Evolutionary conservation across 2,329 filamentous ascomycete genomes (phyloP).

Genomic region (Colletotrichum gloeosporioides): DNA sequence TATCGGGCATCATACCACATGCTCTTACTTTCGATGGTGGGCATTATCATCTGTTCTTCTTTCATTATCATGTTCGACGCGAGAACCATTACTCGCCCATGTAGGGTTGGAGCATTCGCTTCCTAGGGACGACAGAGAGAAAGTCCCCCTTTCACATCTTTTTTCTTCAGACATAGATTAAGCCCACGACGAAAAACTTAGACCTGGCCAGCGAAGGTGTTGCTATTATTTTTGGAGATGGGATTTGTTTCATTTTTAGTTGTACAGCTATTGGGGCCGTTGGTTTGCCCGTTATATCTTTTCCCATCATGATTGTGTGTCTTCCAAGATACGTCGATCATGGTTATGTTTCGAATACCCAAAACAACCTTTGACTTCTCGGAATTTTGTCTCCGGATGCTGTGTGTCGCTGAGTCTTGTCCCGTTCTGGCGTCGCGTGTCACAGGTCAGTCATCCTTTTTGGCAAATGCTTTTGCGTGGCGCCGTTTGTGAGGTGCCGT

Average conservation of each 20-base stretch:
- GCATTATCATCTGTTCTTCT: slow-evolving; percentile 7
- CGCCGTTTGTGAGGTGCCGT: neutral
- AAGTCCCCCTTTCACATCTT: neutral
- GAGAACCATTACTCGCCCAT: neutral
- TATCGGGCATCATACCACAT: neutral
- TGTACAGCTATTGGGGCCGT: neutral
- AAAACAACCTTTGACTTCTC: neutral
- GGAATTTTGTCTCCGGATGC: neutral
- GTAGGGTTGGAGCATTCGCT: neutral
- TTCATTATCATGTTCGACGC: slow-evolving; percentile 18
- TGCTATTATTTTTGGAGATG: neutral
- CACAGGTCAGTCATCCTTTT: neutral
- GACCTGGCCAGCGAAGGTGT: slow-evolving; percentile 17
- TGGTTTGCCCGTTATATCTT: neutral
- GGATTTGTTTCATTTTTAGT: neutral
- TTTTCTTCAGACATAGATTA: neutral
- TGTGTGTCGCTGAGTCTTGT: neutral
- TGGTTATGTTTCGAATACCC: neutral
- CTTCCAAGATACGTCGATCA: neutral
- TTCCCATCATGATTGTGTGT: neutral
- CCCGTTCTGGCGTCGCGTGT: neutral
- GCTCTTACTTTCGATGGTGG: neutral
- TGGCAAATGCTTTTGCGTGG: neutral
- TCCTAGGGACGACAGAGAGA: neutral
- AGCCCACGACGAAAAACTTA: slow-evolving; percentile 5